phyloP scores from a whole-genome alignment of 208 protist species.

The Crithidia brevicula region DNA sequence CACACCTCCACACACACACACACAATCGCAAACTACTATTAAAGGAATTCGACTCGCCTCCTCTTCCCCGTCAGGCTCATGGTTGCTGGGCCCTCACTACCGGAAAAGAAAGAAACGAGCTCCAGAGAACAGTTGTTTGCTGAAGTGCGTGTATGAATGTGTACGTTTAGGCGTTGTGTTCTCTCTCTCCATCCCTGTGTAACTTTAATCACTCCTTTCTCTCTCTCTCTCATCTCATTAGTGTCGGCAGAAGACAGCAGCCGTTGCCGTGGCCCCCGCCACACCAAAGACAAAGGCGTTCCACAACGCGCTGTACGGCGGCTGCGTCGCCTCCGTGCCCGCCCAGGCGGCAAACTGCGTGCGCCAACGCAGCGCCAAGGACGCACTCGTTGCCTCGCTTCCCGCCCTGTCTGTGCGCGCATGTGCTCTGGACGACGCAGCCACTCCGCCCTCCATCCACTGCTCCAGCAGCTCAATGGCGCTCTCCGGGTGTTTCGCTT shows the following conservation, averaged over 20 bases:
- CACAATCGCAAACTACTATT: too few species aligned
- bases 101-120: too few species aligned
- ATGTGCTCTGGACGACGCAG: too few species aligned
- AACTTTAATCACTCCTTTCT: neutral
- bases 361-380: neutral
- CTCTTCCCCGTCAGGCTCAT: too few species aligned
- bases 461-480: constrained; percentile 35
- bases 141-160: too few species aligned
- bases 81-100: too few species aligned
- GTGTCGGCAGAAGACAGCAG: constrained; percentile 19
- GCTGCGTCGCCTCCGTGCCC: neutral
- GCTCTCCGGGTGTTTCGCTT: constrained; percentile 33
- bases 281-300: constrained; percentile 22
- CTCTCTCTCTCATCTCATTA: neutral
- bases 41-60: too few species aligned
- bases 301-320: constrained; percentile 17
- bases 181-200: neutral
- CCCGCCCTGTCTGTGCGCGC: too few species aligned
- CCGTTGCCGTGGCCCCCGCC: constrained; percentile 16
- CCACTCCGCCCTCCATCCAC: constrained; percentile 39
- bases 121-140: too few species aligned
- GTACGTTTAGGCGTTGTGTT: too few species aligned
- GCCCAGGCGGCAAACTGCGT: neutral
- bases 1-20: too few species aligned
- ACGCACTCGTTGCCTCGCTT: neutral